Conservation (phyloP, 1,139 yeast genomes). For the Blastobotrys persicus region DNA sequence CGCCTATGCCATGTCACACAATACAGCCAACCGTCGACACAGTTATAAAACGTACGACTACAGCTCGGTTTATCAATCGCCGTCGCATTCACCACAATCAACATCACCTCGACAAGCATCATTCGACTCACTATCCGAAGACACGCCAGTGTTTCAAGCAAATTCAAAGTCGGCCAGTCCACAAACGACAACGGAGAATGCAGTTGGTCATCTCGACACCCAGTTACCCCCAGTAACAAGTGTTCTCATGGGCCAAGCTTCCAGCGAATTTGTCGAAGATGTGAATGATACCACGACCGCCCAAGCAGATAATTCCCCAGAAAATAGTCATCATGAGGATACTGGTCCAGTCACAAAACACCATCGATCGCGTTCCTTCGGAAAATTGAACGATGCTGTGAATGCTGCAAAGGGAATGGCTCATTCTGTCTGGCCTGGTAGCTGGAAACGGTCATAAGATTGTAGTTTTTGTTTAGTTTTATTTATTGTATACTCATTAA, state of each 20-base stretch:
- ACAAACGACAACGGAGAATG: constrained; percentile 23
- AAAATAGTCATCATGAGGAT: no score
- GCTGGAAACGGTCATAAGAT: constrained; percentile 19
- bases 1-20: constrained; percentile 62
- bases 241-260: constrained; percentile 9
- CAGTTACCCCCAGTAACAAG: constrained; percentile 18
- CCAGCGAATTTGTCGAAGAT: constrained; percentile 19
- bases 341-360: background rate
- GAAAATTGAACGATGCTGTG: constrained; percentile 23
- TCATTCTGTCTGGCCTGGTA: constrained; percentile 22
- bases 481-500: constrained; percentile 2
- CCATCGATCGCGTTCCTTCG: constrained; percentile 10
- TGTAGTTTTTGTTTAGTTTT: constrained; percentile 11
- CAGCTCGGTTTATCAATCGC: constrained; percentile 63
- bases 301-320: background rate
- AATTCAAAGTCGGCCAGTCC: constrained; percentile 11
- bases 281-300: background rate
- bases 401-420: constrained; percentile 25
- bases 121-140: constrained; percentile 15
- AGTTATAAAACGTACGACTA: constrained; percentile 77
- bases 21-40: constrained; percentile 71
- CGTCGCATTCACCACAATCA: constrained; percentile 28
- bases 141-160: constrained; percentile 2
- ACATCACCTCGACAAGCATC: constrained; percentile 24
- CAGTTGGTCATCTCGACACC: constrained; percentile 25